Conservation (phyloP, 257 asterid species). For the Nemophila menziesii region DNA sequence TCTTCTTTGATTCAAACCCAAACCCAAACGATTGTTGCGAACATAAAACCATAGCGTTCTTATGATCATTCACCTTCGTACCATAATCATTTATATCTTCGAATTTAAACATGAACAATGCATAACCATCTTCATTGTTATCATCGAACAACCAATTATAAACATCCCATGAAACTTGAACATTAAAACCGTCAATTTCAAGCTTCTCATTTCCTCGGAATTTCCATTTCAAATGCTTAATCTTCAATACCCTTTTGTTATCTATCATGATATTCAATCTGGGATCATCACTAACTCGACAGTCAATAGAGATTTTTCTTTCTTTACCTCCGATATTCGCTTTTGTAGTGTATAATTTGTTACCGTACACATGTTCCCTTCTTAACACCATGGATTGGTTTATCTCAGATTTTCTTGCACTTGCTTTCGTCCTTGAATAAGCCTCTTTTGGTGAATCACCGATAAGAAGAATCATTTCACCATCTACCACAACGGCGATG, state of each 20-base stretch:
- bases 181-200: conserved; percentile 32
- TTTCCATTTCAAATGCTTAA: conserved; percentile 54
- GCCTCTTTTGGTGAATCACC: conserved; percentile 33
- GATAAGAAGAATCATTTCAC: conserved; percentile 25
- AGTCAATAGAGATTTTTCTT: conserved; percentile 29
- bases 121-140: conserved; percentile 32
- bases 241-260: conserved; percentile 25
- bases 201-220: conserved; percentile 50
- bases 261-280: conserved; percentile 26
- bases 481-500: conserved; percentile 26
- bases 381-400: conserved; percentile 21
- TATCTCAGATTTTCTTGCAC: background rate
- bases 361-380: conserved; percentile 43
- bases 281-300: conserved; percentile 27
- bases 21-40: conserved; percentile 29
- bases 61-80: background rate
- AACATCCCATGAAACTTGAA: conserved; percentile 53
- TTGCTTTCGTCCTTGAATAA: conserved; percentile 10
- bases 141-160: conserved; percentile 39
- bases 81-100: too few species aligned
- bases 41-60: conserved; percentile 12
- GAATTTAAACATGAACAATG: conserved; percentile 47
- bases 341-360: conserved; percentile 30
- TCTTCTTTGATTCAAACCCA: conserved; percentile 38
- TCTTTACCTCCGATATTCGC: conserved; percentile 27